These are phyloP conservation scores for Penicillium olsonii DNA, from an alignment of 2,329 filamentous ascomycete species.

Conservation along the genomic window DNA sequence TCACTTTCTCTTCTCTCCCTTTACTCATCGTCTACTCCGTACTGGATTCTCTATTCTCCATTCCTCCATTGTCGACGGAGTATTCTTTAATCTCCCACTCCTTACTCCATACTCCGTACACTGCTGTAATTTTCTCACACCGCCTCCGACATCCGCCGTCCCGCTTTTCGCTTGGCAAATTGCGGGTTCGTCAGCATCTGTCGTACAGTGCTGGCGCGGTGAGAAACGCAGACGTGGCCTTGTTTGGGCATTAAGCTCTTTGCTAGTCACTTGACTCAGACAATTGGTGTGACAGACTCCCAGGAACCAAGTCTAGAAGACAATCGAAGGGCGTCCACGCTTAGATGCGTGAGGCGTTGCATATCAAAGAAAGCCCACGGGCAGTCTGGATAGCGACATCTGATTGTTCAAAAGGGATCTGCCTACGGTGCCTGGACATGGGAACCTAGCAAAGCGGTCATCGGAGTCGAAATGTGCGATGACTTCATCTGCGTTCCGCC, in stretches of 20 bases:
- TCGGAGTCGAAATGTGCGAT: constrained; percentile 5
- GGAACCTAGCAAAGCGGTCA: not conserved
- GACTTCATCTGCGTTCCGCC: constrained; percentile 13
- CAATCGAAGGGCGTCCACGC: constrained; percentile 4
- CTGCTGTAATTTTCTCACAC: not conserved
- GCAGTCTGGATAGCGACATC: no score
- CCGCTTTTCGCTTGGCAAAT: constrained; percentile 8
- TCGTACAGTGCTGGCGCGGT: constrained; percentile 11
- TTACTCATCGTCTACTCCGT: no score
- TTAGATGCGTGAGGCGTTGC: not conserved
- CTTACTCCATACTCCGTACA: no score
- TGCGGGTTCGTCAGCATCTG: constrained; percentile 16
- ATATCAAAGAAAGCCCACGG: not conserved
- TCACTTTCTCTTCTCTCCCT: no score
- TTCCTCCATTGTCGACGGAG: no score
- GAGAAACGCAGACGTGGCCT: not conserved
- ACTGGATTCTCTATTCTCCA: no score
- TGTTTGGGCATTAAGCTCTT: constrained; percentile 1
- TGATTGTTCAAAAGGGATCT: no score
- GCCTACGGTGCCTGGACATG: no score
- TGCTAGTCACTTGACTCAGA: constrained; percentile 21
- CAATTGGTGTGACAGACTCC: not conserved
- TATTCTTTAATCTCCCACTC: no score
- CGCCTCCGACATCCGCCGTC: constrained; percentile 1
- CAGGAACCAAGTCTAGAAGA: not conserved